Percentiles rank a stretch among this genome's conserved stretches.
phyloP scores from a whole-genome alignment of 2,329 filamentous ascomycete genomes.

The Ophiostoma sp. region DNA sequence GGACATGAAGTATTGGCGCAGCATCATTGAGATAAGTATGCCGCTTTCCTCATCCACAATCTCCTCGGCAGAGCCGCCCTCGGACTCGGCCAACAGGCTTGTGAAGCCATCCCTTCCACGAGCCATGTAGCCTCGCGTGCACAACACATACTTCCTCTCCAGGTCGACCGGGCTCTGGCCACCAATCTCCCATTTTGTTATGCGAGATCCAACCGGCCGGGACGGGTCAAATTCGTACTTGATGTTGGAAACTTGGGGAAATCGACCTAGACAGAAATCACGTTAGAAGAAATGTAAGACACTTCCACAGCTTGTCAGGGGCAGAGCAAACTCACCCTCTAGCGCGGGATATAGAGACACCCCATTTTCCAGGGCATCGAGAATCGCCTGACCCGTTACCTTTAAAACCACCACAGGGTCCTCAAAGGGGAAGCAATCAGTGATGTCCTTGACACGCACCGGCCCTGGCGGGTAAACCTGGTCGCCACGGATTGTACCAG shows the following conservation, averaged over 20 bases:
- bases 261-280: slow-evolving; percentile 46
- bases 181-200: slow-evolving; percentile 57
- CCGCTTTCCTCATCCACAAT: slow-evolving; percentile 82
- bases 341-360: slow-evolving; percentile 75
- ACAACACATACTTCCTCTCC: slow-evolving; percentile 62
- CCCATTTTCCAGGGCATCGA: slow-evolving; percentile 78
- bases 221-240: slow-evolving; percentile 65
- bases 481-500: slow-evolving; percentile 80
- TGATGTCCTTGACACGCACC: slow-evolving; percentile 71
- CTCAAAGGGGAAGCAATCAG: slow-evolving; percentile 88
- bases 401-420: slow-evolving; percentile 77
- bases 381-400: slow-evolving; percentile 64
- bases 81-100: slow-evolving; percentile 66
- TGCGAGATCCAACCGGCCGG: slow-evolving; percentile 54
- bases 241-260: slow-evolving; percentile 84
- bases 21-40: slow-evolving; percentile 75
- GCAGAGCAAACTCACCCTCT: slow-evolving; percentile 49
- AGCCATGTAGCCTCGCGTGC: slow-evolving; percentile 83
- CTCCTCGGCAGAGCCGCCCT: slow-evolving; percentile 71
- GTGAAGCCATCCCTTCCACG: slow-evolving; percentile 82
- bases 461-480: slow-evolving; percentile 81
- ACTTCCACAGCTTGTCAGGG: slow-evolving; percentile 5
- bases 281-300: background rate
- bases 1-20: slow-evolving; percentile 87
- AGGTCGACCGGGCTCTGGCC: slow-evolving; percentile 48